phyloP scores from a whole-genome alignment of 306 rosid genomes.

The Casuarina equisetifolia region DNA sequence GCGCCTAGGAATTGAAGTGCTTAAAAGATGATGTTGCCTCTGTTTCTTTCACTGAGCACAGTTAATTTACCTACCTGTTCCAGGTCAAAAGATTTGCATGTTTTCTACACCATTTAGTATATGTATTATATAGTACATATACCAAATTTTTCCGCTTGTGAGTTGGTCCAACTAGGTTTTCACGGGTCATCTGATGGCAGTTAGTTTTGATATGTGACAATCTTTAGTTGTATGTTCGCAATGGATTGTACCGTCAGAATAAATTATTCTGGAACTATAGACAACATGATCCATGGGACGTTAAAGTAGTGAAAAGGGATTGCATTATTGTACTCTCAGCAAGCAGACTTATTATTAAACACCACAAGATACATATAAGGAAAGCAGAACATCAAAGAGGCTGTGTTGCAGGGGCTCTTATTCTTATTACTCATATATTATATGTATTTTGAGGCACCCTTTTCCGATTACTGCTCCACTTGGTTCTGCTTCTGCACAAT shows the following conservation, averaged over 20 bases:
- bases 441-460: neutral
- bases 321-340: neutral
- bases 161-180: neutral
- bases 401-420: neutral
- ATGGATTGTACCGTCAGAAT: neutral
- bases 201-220: neutral
- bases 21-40: neutral
- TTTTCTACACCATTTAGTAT: neutral
- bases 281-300: neutral
- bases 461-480: neutral
- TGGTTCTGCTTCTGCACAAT: neutral
- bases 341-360: neutral
- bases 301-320: neutral
- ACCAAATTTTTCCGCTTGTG: neutral
- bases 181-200: neutral
- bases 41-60: neutral
- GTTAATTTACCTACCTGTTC: neutral
- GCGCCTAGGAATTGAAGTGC: neutral
- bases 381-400: neutral
- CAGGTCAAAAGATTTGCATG: neutral
- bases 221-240: neutral
- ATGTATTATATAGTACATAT: neutral
- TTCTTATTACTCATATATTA: neutral
- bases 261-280: neutral
- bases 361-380: neutral